phyloP scores from a whole-genome alignment of 164 flowering plant species.

The grape (Vitis vinifera) region DNA sequence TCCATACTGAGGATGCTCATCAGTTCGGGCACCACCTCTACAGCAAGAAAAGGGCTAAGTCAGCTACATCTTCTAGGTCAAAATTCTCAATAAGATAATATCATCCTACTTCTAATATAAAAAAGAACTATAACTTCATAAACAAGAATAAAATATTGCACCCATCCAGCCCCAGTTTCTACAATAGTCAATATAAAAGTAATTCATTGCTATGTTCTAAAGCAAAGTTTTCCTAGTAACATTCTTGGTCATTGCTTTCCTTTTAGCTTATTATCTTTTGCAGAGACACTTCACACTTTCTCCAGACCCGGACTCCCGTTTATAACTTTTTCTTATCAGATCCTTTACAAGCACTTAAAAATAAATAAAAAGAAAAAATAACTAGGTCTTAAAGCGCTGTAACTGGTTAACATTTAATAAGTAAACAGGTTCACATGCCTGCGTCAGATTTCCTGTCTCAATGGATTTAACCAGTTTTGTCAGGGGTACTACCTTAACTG shows the following conservation, averaged over 20 bases:
- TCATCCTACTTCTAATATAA: not conserved
- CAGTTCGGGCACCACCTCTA: conserved; percentile 71
- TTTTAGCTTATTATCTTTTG: not conserved
- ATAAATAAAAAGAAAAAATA: not conserved
- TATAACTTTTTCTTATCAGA: not conserved
- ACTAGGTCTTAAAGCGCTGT: too few relatives aligned
- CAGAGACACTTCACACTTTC: not conserved
- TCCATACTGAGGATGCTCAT: conserved; percentile 77
- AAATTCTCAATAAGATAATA: not conserved
- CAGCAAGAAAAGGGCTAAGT: conserved; percentile 14
- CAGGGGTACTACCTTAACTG: too few relatives aligned
- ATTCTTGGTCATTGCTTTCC: not conserved
- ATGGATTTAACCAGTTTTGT: too few relatives aligned
- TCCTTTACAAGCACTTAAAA: not conserved
- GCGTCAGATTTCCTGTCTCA: too few relatives aligned
- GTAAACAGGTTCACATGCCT: too few relatives aligned
- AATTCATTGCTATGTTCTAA: not conserved
- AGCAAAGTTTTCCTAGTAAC: too few relatives aligned
- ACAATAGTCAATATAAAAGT: not conserved
- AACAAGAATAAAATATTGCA: not conserved
- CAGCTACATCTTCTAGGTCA: not conserved
- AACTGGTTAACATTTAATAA: too few relatives aligned
- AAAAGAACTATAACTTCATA: not conserved
- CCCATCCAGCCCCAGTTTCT: not conserved
- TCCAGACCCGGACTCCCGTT: too few relatives aligned